A percentile compares a stretch with the other conserved stretches of the same genome.
phyloP scores from a whole-genome alignment of 164 flowering plant genomes.

The Umbilicus rupestris region DNA sequence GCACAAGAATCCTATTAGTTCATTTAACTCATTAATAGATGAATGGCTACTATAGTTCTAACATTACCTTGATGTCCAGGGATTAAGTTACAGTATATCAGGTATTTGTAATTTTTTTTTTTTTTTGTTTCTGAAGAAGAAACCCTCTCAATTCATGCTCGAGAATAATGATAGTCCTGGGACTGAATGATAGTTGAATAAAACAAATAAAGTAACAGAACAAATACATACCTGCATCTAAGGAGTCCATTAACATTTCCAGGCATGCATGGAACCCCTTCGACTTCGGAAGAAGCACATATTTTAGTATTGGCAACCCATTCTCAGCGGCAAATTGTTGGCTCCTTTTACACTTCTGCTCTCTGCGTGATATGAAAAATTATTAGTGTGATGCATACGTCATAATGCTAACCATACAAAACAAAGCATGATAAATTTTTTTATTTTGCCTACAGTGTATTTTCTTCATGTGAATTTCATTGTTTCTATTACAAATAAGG shows the following conservation, averaged over 20 bases:
- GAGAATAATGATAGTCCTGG: no score
- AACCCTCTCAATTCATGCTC: no score
- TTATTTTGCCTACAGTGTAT: not conserved
- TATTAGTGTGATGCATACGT: not conserved
- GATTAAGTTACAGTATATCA: no score
- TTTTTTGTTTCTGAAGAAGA: no score
- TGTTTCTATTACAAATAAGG: not conserved
- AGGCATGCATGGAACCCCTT: slow-evolving; percentile 72
- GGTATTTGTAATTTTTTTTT: no score
- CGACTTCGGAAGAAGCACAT: slow-evolving; percentile 82
- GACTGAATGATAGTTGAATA: not conserved
- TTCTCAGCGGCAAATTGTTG: slow-evolving; percentile 64
- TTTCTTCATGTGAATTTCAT: not conserved
- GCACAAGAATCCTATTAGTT: no score
- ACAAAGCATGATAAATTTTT: not conserved
- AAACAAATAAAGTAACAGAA: not conserved
- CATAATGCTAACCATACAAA: not conserved
- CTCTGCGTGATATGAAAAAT: slow-evolving; percentile 29
- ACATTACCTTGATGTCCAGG: not conserved
- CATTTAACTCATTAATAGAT: no score
- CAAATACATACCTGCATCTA: slow-evolving; percentile 63
- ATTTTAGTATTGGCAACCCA: slow-evolving; percentile 58
- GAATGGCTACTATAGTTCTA: no score
- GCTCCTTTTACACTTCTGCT: slow-evolving; percentile 66
- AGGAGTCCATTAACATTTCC: slow-evolving; percentile 44